phyloP scores from a whole-genome alignment of 768 basidiomycete species.

The Tephrocybe sp. region DNA sequence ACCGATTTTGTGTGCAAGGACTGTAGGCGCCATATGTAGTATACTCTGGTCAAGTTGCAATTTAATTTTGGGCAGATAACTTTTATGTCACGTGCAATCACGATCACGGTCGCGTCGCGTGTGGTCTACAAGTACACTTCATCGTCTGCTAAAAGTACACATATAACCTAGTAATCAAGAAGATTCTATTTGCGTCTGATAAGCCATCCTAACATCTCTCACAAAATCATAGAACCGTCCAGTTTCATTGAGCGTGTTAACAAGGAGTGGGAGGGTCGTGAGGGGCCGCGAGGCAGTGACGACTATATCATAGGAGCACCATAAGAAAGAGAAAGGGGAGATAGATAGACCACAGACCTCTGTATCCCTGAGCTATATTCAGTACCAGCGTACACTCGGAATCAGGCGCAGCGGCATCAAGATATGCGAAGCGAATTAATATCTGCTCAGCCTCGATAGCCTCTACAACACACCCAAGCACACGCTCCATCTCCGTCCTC shows the following conservation, averaged over 20 bases:
- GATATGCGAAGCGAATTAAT: conserved; percentile 65
- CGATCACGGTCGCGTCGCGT: background rate
- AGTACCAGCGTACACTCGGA: conserved; percentile 73
- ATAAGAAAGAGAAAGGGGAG: background rate
- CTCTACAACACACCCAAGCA: conserved; percentile 67
- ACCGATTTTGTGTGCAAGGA: conserved; percentile 14
- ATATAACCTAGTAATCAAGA: background rate
- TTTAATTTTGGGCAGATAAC: background rate
- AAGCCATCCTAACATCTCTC: conserved; percentile 57
- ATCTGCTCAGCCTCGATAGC: conserved; percentile 73
- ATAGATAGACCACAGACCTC: conserved; percentile 42
- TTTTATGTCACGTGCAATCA: conserved; percentile 5
- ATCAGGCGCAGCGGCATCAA: conserved; percentile 56
- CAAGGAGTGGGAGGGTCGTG: conserved; percentile 60
- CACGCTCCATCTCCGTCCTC: conserved; percentile 51
- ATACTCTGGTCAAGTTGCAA: background rate
- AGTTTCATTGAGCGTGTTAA: conserved; percentile 69
- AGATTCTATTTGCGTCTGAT: conserved; percentile 30
- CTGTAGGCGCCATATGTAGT: background rate
- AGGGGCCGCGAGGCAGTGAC: conserved; percentile 76
- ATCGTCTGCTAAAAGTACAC: too few relatives aligned
- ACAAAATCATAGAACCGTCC: conserved; percentile 73
- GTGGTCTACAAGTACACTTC: too few relatives aligned
- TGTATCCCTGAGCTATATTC: conserved; percentile 62
- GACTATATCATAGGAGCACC: conserved; percentile 42